Evolutionary conservation across 73 alveolate species (phyloP), one percentile per base, ranked within the genome.

Genomic region (Loxodes magnus): DNA sequence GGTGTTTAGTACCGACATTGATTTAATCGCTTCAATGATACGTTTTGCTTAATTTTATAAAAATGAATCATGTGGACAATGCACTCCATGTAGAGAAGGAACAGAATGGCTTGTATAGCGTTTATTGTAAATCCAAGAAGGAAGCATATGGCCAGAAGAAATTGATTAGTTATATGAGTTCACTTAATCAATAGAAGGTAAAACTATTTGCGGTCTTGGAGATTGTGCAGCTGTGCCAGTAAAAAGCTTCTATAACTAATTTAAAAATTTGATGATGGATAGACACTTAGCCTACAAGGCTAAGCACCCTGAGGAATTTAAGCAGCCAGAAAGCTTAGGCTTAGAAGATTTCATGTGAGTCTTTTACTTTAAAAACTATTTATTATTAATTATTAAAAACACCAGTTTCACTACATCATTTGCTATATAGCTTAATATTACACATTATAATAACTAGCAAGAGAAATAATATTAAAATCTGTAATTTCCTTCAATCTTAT

Each of bases 171-270:
- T 83, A 33, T 79, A 79, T 43, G 83, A 83, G 65, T 56, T 83
- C 4, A 80, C 96, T 9, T 72, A 54, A 38, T 71, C 78, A 74
- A 83, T 83, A 43, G 96, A 83, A 83, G 91, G 91, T 29, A 91
- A 83, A 43, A 83, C 96, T 12, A 83, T 83, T 54, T 83, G 96
- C 37, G 96, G 92, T 6, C 55, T 83, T 19, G 96, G 96, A 19
- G 96, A 83, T 67, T 91, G 92, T 15, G 96, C 96, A 29, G 96
- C 96, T 6, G 78, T 91, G 96, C 96, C 96, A 6, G 89, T 83
- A 17, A 71, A 83, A 67, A 92, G 96, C 16, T 49, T 83, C 20
- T 79, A 79, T 54, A 64, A 82, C 49, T 43, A 68, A 30, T 83
- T 65, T 44, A 71, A 92, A 60, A 72, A 74, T 34, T 89, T 64